Evolutionary conservation across 805 yeast genomes (phyloP).

Genomic region (Metschnikowia proteae): DNA sequence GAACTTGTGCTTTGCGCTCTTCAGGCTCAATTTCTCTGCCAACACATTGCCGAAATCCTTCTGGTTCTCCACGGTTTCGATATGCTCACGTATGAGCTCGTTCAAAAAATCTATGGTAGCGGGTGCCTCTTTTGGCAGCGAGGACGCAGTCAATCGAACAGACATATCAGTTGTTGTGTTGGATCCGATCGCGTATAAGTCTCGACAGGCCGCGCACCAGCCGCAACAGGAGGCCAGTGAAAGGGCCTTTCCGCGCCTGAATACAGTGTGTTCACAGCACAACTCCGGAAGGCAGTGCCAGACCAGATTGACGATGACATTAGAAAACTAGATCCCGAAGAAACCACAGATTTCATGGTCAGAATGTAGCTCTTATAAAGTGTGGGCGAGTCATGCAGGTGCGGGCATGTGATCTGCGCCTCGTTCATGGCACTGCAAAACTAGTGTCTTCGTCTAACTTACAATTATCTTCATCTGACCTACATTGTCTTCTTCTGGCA

Average conservation of each 20-base stretch:
- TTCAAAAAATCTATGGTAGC: slow-evolving; percentile 7
- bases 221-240: neutral
- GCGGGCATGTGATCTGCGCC: too few species aligned
- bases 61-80: slow-evolving; percentile 5
- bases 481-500: too few species aligned
- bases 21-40: slow-evolving; percentile 33
- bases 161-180: slow-evolving; percentile 8
- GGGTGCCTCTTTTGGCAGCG: slow-evolving; percentile 12
- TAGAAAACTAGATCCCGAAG: too few species aligned
- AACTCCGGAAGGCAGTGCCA: too few species aligned
- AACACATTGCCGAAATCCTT: slow-evolving; percentile 28
- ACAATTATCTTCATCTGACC: too few species aligned
- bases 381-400: too few species aligned
- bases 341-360: too few species aligned
- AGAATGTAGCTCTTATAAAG: too few species aligned
- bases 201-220: neutral
- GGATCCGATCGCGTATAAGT: neutral
- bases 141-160: slow-evolving; percentile 9
- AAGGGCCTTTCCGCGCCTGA: neutral
- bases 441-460: too few species aligned
- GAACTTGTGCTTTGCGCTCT: slow-evolving; percentile 56
- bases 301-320: too few species aligned
- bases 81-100: slow-evolving; percentile 5
- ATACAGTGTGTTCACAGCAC: too few species aligned
- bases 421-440: too few species aligned